Evolutionary conservation across 2,329 filamentous ascomycete genomes (phyloP).

Genomic region (Periglandula ipomoeae): DNA sequence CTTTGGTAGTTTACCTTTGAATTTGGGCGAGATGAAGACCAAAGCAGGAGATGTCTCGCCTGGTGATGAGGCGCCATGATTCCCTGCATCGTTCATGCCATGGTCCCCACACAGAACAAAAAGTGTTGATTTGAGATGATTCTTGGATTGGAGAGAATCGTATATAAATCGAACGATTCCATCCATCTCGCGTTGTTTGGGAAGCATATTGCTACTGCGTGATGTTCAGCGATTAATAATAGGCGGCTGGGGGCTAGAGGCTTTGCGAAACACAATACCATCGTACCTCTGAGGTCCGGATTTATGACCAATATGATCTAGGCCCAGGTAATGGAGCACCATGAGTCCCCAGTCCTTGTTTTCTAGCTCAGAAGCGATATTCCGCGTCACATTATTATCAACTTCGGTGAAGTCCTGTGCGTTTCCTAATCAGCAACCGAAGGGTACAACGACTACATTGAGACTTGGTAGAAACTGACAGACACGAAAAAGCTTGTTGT

Average conservation of each 20-base stretch:
- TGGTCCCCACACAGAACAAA: conserved; percentile 88
- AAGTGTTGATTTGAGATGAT: conserved; percentile 68
- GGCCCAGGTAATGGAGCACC: conserved; percentile 88
- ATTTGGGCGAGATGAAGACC: conserved; percentile 81
- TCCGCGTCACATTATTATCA: conserved; percentile 91
- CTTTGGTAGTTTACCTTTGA: conserved; percentile 45
- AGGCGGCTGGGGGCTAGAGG: too few relatives aligned
- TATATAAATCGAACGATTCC: conserved; percentile 69
- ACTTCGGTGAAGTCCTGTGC: conserved; percentile 90
- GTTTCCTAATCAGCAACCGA: not conserved
- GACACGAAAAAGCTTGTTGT: conserved; percentile 98
- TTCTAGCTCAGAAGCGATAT: conserved; percentile 67
- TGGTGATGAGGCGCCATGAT: conserved; percentile 87
- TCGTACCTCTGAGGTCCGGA: conserved; percentile 70
- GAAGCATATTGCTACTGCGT: conserved; percentile 73
- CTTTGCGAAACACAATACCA: not conserved
- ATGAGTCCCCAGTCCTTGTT: conserved; percentile 83
- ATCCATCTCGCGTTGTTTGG: conserved; percentile 94
- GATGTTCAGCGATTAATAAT: not conserved
- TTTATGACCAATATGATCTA: conserved; percentile 98
- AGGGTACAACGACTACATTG: not conserved
- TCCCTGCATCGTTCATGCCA: conserved; percentile 98
- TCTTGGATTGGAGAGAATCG: conserved; percentile 58
- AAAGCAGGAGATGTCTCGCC: conserved; percentile 92
- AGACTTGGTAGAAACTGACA: conserved; percentile 44